A percentile compares a stretch with the other conserved stretches of the same genome.
phyloP scores from a whole-genome alignment of 208 protist species.

The Wallacemonas collosoma region DNA sequence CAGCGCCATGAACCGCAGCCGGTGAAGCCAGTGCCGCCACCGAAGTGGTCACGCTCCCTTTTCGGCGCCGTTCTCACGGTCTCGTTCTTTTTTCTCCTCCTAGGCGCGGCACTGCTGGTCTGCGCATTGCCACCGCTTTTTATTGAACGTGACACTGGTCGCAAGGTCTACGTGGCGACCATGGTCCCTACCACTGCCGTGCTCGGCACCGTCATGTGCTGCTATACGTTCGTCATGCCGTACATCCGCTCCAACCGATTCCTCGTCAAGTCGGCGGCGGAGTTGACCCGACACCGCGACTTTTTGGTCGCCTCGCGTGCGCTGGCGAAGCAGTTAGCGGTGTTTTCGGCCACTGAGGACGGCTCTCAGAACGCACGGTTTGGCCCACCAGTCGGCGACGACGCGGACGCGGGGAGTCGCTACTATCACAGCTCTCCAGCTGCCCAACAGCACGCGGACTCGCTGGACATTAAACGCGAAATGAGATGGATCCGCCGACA shows the following conservation, averaged over 20 bases:
- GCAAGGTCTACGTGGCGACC: slow-evolving; percentile 44
- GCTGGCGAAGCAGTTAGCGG: not conserved
- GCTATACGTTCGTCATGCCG: slow-evolving; percentile 41
- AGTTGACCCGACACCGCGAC: slow-evolving; percentile 34
- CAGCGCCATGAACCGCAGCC: not conserved
- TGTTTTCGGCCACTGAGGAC: slow-evolving; percentile 1
- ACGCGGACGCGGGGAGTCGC: not conserved
- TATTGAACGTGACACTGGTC: slow-evolving; percentile 17
- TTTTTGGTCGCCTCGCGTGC: slow-evolving; percentile 9
- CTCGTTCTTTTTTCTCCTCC: slow-evolving; percentile 27
- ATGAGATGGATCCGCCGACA: slow-evolving; percentile 20
- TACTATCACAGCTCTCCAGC: slow-evolving; percentile 19
- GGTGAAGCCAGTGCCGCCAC: slow-evolving; percentile 7
- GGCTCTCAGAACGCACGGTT: not conserved
- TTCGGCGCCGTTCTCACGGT: slow-evolving; percentile 22
- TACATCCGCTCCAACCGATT: slow-evolving; percentile 33
- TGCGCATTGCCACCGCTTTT: slow-evolving; percentile 54
- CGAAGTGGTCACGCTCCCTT: slow-evolving; percentile 13
- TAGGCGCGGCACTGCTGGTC: slow-evolving; percentile 38
- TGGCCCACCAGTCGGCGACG: not conserved
- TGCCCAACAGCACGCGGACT: slow-evolving; percentile 15
- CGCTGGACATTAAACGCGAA: slow-evolving; percentile 22
- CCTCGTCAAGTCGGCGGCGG: slow-evolving; percentile 29
- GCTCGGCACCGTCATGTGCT: slow-evolving; percentile 42
- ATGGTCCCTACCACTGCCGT: slow-evolving; percentile 55